Percentiles rank a stretch among this genome's conserved stretches.
Evolutionary conservation across 495 filamentous ascomycete genomes (phyloP).

Genomic region (Cryomyces antarcticus): DNA sequence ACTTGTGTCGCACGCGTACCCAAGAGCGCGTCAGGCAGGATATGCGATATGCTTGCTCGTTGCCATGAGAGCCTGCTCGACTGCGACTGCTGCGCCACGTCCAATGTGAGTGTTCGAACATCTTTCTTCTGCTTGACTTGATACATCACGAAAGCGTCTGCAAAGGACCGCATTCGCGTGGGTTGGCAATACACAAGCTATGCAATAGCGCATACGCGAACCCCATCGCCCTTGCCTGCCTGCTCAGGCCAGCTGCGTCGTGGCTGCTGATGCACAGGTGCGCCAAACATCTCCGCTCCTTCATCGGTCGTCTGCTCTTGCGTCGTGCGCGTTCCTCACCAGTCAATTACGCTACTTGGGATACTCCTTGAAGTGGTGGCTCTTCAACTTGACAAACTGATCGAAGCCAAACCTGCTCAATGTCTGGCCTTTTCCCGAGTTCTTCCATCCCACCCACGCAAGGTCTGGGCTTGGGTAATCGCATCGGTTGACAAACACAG

Average conservation of each 20-base stretch:
- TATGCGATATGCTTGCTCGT: too few relatives aligned
- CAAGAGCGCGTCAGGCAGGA: too few relatives aligned
- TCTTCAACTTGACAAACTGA: constrained; percentile 90
- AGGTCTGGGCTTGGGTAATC: constrained; percentile 93
- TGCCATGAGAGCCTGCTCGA: too few relatives aligned
- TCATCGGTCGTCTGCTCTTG: not conserved
- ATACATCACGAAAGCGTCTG: too few relatives aligned
- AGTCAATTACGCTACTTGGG: constrained; percentile 28
- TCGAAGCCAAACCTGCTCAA: constrained; percentile 82
- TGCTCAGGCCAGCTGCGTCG: not conserved
- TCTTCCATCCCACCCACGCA: constrained; percentile 97
- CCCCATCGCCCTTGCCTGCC: not conserved
- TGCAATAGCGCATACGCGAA: not conserved
- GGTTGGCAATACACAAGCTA: not conserved
- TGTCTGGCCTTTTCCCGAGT: constrained; percentile 77
- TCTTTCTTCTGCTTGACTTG: too few relatives aligned
- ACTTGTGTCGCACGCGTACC: too few relatives aligned
- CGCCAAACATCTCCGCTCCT: not conserved
- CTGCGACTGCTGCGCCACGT: too few relatives aligned
- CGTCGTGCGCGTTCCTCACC: not conserved
- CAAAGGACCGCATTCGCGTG: not conserved
- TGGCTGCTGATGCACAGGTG: not conserved
- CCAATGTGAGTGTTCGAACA: too few relatives aligned
- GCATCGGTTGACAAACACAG: constrained; percentile 87
- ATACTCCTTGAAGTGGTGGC: constrained; percentile 81